phyloP scores from a whole-genome alignment of 163 green algal species.

The Scenedesmus sp. region DNA sequence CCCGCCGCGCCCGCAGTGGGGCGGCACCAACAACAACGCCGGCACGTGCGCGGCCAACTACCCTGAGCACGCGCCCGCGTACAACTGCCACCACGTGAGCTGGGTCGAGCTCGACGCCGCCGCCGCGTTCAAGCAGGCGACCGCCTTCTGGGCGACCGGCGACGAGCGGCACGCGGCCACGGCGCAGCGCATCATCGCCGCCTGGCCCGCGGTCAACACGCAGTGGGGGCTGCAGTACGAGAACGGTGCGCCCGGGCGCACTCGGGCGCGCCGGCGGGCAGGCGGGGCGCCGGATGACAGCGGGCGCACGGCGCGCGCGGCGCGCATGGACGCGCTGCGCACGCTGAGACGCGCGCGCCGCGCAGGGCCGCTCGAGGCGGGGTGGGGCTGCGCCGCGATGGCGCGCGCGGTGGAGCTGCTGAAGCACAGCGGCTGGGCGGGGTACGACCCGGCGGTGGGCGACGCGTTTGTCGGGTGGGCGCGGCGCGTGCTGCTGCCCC shows the following conservation, averaged over 20 bases:
- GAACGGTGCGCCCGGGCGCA: too few species aligned
- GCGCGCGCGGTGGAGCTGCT: conserved; percentile 5
- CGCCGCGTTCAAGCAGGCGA: conserved; percentile 3
- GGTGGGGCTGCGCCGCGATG: conserved; percentile 13
- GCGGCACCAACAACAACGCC: conserved; percentile 15
- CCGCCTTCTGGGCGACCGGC: background rate
- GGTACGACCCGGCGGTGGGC: background rate
- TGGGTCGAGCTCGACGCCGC: too few species aligned
- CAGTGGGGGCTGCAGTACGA: background rate
- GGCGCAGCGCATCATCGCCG: background rate
- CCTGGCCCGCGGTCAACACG: conserved; percentile 7
- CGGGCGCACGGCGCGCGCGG: too few species aligned
- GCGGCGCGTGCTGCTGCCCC: background rate
- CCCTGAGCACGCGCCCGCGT: too few species aligned
- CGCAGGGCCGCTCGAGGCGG: conserved; percentile 21
- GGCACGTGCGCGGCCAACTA: background rate
- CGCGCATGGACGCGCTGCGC: too few species aligned
- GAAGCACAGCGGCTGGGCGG: background rate
- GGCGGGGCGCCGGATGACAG: too few species aligned
- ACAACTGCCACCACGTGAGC: background rate
- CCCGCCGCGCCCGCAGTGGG: too few species aligned
- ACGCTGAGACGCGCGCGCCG: too few species aligned
- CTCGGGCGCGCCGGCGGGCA: too few species aligned
- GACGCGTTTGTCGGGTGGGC: background rate
- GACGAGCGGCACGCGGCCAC: background rate